phyloP scores from a whole-genome alignment of 169 alveolate species.

The Ichthyophthirius multifiliis region DNA sequence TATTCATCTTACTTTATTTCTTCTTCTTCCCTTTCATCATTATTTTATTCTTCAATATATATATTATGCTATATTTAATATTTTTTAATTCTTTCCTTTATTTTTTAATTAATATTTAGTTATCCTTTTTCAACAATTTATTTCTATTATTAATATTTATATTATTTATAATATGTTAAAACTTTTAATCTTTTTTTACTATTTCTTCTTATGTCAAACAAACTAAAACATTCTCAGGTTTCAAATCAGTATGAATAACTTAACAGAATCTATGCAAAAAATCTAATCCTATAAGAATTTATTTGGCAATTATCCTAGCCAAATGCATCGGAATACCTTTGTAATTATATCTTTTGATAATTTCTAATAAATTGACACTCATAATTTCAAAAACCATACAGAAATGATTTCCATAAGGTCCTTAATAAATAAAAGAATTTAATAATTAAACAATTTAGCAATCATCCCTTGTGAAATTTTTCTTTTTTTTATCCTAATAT shows the following conservation, averaged over 20 bases:
- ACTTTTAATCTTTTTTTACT: too few species aligned
- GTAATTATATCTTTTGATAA: conserved; percentile 94
- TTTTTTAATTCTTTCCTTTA: conserved; percentile 21
- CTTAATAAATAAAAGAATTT: conserved; percentile 93
- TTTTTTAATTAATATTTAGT: conserved; percentile 10
- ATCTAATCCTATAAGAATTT: conserved; percentile 96
- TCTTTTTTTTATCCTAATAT: conserved; percentile 19
- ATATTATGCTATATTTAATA: conserved; percentile 21
- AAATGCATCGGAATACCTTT: conserved; percentile 96
- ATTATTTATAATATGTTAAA: background rate
- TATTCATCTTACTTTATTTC: too few species aligned
- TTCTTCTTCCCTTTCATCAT: background rate
- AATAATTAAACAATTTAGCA: conserved; percentile 92
- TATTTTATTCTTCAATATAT: background rate
- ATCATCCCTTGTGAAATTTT: conserved; percentile 44
- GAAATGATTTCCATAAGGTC: conserved; percentile 97
- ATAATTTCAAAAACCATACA: conserved; percentile 98
- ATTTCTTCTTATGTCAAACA: conserved; percentile 49
- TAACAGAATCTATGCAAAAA: conserved; percentile 94
- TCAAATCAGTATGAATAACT: conserved; percentile 99
- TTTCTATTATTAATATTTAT: background rate
- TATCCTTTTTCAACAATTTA: conserved; percentile 26
- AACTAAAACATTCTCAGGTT: conserved; percentile 97
- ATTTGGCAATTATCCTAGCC: conserved; percentile 94
- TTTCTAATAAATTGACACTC: conserved; percentile 97